Conservation (phyloP, 306 rosid species). For the Fragaria nilgerrensis region DNA sequence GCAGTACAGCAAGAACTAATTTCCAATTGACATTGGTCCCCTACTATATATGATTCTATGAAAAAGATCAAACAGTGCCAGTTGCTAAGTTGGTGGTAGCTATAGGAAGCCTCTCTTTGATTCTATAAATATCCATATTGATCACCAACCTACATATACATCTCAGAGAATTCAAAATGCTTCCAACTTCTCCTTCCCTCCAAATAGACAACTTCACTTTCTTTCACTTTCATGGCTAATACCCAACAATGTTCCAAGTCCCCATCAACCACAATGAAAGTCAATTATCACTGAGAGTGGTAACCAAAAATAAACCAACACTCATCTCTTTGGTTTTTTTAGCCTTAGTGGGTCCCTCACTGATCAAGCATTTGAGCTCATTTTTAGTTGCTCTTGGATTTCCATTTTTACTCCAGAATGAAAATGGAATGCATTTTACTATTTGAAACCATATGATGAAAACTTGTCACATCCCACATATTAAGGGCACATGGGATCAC, state of each 20-base stretch:
- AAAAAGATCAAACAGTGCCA: conserved; percentile 6
- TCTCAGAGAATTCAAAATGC: conserved; percentile 7
- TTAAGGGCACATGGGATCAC: conserved; percentile 18
- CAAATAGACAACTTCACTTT: neutral
- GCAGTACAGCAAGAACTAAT: neutral
- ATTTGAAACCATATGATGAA: neutral
- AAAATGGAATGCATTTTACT: neutral
- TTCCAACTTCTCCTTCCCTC: neutral
- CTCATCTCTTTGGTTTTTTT: neutral
- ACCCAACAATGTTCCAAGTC: conserved; percentile 7
- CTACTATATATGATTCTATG: conserved; percentile 4
- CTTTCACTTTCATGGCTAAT: conserved; percentile 15
- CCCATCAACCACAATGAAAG: conserved; percentile 18
- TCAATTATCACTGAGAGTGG: conserved; percentile 13
- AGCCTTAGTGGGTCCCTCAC: neutral
- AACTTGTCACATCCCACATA: conserved; percentile 17
- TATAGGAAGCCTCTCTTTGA: neutral
- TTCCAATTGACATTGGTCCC: conserved; percentile 6
- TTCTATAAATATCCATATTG: neutral
- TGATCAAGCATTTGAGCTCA: neutral
- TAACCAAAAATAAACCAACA: neutral
- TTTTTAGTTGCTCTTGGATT: neutral
- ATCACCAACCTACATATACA: conserved; percentile 2
- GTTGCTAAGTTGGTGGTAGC: conserved; percentile 1
- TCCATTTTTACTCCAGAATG: neutral